Percentiles rank a stretch among this genome's conserved stretches.
These are phyloP conservation scores for Chlorella sp. DNA, from an alignment of 139 green algal species.

Conservation along the genomic window DNA sequence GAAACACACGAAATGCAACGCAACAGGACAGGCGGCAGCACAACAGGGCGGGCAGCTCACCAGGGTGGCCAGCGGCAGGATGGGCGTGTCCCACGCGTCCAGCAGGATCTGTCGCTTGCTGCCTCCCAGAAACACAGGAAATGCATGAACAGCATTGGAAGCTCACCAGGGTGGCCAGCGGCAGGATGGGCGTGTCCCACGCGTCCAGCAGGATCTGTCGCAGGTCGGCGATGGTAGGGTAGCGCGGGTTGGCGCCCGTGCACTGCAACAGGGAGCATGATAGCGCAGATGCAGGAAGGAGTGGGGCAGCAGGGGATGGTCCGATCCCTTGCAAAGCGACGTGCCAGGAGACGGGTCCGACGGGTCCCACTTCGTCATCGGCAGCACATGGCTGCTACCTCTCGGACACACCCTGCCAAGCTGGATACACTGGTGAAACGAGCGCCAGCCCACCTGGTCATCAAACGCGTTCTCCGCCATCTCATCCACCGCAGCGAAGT, in stretches of 20 bases:
- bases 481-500: constrained; percentile 38
- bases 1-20: too few relatives aligned
- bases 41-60: too few relatives aligned
- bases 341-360: too few relatives aligned
- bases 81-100: constrained; percentile 52
- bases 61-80: neutral
- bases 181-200: constrained; percentile 44
- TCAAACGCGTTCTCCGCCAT: constrained; percentile 70
- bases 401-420: too few relatives aligned
- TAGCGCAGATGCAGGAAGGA: too few relatives aligned
- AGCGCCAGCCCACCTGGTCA: constrained; percentile 51
- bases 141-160: too few relatives aligned
- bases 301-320: too few relatives aligned
- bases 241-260: constrained; percentile 77
- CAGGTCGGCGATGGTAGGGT: constrained; percentile 70
- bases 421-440: too few relatives aligned
- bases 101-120: constrained; percentile 49
- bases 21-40: neutral
- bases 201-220: constrained; percentile 59
- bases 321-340: too few relatives aligned
- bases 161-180: too few relatives aligned
- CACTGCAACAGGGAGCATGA: constrained; percentile 42
- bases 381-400: too few relatives aligned
- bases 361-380: too few relatives aligned
- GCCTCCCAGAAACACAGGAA: neutral